Evolutionary conservation across 371 early-diverging fungal genomes (phyloP).

Genomic region (Apophysomyces trapeziformis): DNA sequence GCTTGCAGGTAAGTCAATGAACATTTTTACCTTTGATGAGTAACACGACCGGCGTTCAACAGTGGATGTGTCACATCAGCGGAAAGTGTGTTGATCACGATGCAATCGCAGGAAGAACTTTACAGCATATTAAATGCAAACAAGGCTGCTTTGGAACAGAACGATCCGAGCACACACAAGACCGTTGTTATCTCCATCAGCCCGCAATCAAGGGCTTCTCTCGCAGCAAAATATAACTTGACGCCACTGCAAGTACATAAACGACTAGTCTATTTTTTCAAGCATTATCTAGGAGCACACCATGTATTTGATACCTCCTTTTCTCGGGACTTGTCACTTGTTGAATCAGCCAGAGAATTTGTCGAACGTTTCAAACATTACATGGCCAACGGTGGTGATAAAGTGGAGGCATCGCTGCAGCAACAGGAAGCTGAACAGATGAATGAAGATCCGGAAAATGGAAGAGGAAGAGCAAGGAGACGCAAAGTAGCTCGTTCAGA

Average conservation of each 20-base stretch:
- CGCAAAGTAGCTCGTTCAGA: conserved; percentile 21
- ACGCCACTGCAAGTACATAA: conserved; percentile 63
- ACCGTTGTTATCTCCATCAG: conserved; percentile 83
- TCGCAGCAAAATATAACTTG: conserved; percentile 85
- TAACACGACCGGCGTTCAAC: neutral
- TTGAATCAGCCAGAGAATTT: conserved; percentile 91
- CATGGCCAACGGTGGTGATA: conserved; percentile 49
- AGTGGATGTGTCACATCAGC: conserved; percentile 98
- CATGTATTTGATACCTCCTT: conserved; percentile 89
- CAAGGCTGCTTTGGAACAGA: conserved; percentile 44
- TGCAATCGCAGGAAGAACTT: conserved; percentile 92
- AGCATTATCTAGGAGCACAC: conserved; percentile 75
- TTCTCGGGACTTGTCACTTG: conserved; percentile 81
- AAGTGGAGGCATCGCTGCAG: conserved; percentile 38
- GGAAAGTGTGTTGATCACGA: conserved; percentile 88
- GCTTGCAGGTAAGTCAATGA: conserved; percentile 83
- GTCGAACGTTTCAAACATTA: conserved; percentile 66
- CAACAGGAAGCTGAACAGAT: conserved; percentile 34
- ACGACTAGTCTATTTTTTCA: conserved; percentile 68
- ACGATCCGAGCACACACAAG: conserved; percentile 49
- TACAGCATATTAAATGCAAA: conserved; percentile 75
- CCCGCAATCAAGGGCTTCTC: conserved; percentile 91
- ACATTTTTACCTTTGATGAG: conserved; percentile 8
- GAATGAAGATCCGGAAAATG: conserved; percentile 18
- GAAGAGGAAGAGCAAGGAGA: conserved; percentile 28